Conservation (phyloP, 805 yeast species). For the Saccharomycopsis babjevae region DNA sequence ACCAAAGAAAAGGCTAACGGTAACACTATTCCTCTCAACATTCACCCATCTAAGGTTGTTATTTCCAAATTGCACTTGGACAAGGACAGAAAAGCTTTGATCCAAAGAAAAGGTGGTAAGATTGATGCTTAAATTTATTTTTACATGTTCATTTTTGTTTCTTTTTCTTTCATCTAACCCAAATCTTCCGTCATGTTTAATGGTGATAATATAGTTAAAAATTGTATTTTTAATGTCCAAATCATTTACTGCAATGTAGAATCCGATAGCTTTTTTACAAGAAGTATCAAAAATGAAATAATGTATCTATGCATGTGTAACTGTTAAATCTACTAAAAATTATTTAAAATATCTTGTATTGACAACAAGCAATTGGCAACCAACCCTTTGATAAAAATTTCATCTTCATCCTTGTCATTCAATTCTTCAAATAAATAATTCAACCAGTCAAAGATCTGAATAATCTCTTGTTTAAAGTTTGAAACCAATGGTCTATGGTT, state of each 20-base stretch:
- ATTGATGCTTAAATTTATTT: slow-evolving; percentile 35
- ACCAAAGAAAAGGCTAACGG: slow-evolving; percentile 97
- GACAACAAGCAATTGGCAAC: slow-evolving; percentile 14
- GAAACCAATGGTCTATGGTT: slow-evolving; percentile 1
- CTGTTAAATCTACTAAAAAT: background rate
- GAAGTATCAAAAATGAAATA: background rate
- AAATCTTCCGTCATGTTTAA: background rate
- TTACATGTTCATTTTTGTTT: background rate
- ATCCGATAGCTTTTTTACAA: no score
- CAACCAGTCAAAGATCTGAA: slow-evolving; percentile 11
- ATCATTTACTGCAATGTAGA: background rate
- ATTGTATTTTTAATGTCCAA: slow-evolving; percentile 1
- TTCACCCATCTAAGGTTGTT: slow-evolving; percentile 98
- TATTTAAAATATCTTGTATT: slow-evolving; percentile 7
- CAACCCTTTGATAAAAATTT: slow-evolving; percentile 4
- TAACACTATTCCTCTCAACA: slow-evolving; percentile 93
- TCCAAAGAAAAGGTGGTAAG: slow-evolving; percentile 96
- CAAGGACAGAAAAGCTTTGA: slow-evolving; percentile 97
- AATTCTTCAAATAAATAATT: slow-evolving; percentile 15
- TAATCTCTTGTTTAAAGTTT: background rate
- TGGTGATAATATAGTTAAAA: background rate
- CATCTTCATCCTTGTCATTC: slow-evolving; percentile 9
- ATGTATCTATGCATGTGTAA: no score
- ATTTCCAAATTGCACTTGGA: slow-evolving; percentile 97
- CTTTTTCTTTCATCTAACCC: background rate